Evolutionary conservation across 2,329 filamentous ascomycete genomes (phyloP), one percentile per base, ranked within the genome.

Genomic region (Trichoderma sp.): DNA sequence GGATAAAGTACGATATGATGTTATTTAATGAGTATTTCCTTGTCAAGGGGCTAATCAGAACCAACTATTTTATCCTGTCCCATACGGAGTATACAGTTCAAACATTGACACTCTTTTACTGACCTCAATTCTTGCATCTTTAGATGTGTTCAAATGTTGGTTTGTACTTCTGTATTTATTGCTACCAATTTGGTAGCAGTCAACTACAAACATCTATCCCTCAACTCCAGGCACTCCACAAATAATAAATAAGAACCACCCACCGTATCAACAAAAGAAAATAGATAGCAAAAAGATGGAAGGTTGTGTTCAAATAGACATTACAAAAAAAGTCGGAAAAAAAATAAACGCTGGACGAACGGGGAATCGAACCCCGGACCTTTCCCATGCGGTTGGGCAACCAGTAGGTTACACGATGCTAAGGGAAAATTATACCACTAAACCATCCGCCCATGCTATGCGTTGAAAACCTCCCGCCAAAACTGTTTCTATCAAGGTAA

Each of bases 351-450:
- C 28, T 73, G 72, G 72, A 73, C 72, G 70, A 72, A 73, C 72
- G 62, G 72, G 72, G 72, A 73, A 73, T 73, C 70, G 72, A 73
- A 73, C 72, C 72, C 72, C 62, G 72, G 72, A 73, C 72, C 72
- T 72, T 68, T 73, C 72, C 72, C 72, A 73, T 9, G 63, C 69
- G 56, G 15, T 34, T 7, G 6, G 5, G 2, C 56, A 67, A 58
- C 56, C 28, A 43, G 14, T 2, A 36, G 39, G 39, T 67, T 56
- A 8, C 53, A 67, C 34, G 30, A 67, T 71, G 70, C 70, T 71
- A 71, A 71, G 70, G 70, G 70, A 71, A 71, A 71, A 71, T 71
- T 67, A 71, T 71, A 71, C 70, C 70, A 71, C 70, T 71, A 71
- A 67, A 71, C 70, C 70, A 71, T 71, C 53, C 70, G 70, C 70